Conservation (phyloP, 768 basidiomycete species). For the Tricholoma hemisulphureum region DNA sequence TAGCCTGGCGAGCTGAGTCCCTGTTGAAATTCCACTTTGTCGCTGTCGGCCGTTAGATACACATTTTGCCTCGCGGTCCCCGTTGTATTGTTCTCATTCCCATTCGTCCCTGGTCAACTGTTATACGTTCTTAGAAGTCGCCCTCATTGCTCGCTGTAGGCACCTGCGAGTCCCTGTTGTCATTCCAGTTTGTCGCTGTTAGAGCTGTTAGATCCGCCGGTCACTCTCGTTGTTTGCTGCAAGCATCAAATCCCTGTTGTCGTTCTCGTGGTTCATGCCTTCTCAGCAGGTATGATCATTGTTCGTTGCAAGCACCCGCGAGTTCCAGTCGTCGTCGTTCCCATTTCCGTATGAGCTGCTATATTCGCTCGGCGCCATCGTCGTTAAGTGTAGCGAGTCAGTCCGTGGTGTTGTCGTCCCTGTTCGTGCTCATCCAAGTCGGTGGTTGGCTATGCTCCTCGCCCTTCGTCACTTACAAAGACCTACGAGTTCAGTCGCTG, state of each 20-base stretch:
- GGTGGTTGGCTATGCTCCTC: too few species aligned
- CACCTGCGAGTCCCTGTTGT: background rate
- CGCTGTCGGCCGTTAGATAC: too few species aligned
- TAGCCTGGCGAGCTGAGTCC: too few species aligned
- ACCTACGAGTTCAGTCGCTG: background rate
- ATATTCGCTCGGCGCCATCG: background rate
- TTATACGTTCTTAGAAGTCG: background rate
- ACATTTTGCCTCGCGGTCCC: background rate
- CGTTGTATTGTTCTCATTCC: background rate
- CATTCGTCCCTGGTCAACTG: background rate
- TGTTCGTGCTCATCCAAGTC: background rate
- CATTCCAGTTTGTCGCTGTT: background rate
- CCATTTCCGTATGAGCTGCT: background rate
- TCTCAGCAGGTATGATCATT: too few species aligned
- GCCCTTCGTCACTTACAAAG: background rate
- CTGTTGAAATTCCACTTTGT: too few species aligned
- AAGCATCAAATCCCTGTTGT: too few species aligned
- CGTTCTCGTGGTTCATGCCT: too few species aligned
- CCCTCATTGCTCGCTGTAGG: background rate
- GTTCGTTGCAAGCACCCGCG: background rate
- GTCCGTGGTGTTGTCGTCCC: background rate
- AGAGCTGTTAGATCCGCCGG: background rate
- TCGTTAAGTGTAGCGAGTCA: too few species aligned
- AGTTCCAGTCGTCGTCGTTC: background rate
- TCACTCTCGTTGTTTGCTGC: background rate